Base-by-base conservation (phyloP, 2,329 filamentous ascomycete species). In the Colletotrichum cuscutae region DNA sequence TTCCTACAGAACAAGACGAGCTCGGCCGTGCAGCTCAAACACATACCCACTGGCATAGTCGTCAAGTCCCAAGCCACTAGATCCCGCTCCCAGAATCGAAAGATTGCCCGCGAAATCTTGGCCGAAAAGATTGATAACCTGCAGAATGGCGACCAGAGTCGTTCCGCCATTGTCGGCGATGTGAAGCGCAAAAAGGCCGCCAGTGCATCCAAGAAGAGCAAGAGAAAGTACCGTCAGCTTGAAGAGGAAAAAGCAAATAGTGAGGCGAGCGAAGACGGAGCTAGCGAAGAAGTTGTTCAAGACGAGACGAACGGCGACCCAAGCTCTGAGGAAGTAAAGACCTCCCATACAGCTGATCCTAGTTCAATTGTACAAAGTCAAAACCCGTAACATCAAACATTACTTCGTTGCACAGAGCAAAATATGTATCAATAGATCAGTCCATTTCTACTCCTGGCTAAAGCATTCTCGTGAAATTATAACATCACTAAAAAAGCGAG, bases 1-100 rank as follows among this genome's bases (percentile, higher is more conserved):
- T 42, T 42, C 37, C 54, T 7, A 61, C 74, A 92, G 93, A 99
- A 99, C 84, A 99, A 99, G 90, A 99, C 97, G 30, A 95, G 92
- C 76, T 98, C 94, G 0, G 96, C 96, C 49, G 96, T 98, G 2
- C 97, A 99, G 81, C 87, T 99, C 46, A 97, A 93, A 77, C 97
- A 99, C 82, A 84, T 93, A 19, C 95, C 96, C 6, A 97, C 95
- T 0, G 96, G 96, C 74, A 91, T 98, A 65, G 95, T 98, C 15
- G 90, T 99, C 75, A 99, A 99, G 84, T 96, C 91, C 68, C 97
- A 99, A 83, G 95, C 93, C 24, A 98, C 97, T 9, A 92, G 97
- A 60, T 97, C 94, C 1, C 91, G 95, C 22, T 89, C 89, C 70
- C 94, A 97, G 83, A 99, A 99, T 81, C 90, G 95, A 75, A 95